Conservation (phyloP, 768 basidiomycete genomes). For the Gloeopeniophorella convolvens region DNA sequence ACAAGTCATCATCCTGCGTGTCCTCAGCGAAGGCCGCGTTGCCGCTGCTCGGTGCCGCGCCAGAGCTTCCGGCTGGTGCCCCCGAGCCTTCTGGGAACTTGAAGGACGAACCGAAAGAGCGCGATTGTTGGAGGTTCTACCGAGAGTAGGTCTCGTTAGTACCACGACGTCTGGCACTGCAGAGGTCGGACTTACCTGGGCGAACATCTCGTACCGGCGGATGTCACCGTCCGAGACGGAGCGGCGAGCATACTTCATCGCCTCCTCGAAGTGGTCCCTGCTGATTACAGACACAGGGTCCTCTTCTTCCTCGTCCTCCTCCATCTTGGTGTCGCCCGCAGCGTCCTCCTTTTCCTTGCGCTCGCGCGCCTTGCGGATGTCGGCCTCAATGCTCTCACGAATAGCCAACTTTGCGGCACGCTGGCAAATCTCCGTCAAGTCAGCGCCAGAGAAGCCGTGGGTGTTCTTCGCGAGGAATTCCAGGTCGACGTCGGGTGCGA, state of each 20-base stretch:
- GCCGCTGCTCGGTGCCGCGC: slow-evolving; percentile 35
- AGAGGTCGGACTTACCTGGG: slow-evolving; percentile 52
- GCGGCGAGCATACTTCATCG: slow-evolving; percentile 95
- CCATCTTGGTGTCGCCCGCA: slow-evolving; percentile 58
- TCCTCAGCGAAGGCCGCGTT: slow-evolving; percentile 84
- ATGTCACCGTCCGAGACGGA: slow-evolving; percentile 97
- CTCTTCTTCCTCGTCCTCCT: slow-evolving; percentile 66
- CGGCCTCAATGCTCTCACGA: slow-evolving; percentile 88
- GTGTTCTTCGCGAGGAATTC: slow-evolving; percentile 84
- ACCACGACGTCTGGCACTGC: background rate
- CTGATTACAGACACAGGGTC: slow-evolving; percentile 91
- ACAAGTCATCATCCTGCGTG: slow-evolving; percentile 83
- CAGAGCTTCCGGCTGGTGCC: slow-evolving; percentile 14
- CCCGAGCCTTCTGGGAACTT: slow-evolving; percentile 81
- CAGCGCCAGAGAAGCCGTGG: slow-evolving; percentile 98
- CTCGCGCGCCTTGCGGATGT: slow-evolving; percentile 75
- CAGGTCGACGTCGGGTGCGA: slow-evolving; percentile 78
- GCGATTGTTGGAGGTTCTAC: slow-evolving; percentile 84
- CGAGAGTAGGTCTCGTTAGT: slow-evolving; percentile 8
- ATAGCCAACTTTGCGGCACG: slow-evolving; percentile 96
- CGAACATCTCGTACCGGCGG: slow-evolving; percentile 96
- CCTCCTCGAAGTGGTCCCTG: slow-evolving; percentile 95
- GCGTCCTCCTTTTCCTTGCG: slow-evolving; percentile 77
- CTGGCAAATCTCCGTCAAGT: slow-evolving; percentile 99
- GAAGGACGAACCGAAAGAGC: slow-evolving; percentile 92